These are phyloP conservation scores for Aureobasidium melanogenum DNA, from an alignment of 2,329 filamentous ascomycete species.

Conservation along the genomic window DNA sequence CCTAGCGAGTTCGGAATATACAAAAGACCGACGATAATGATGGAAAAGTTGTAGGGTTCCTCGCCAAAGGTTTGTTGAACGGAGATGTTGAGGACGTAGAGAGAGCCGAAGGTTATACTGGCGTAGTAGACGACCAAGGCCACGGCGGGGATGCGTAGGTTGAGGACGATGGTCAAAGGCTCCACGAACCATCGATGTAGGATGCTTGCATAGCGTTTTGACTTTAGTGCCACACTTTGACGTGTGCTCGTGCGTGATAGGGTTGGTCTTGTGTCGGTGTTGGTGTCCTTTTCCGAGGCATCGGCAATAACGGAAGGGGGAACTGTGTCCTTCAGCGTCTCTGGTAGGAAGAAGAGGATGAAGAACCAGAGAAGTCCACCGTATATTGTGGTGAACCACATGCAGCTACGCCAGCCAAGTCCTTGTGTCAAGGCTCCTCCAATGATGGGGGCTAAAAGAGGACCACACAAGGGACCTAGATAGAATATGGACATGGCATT, in stretches of 20 bases:
- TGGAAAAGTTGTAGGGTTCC: conserved; percentile 59
- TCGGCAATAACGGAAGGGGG: conserved; percentile 23
- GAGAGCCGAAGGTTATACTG: conserved; percentile 62
- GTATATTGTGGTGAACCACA: conserved; percentile 69
- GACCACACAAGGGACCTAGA: conserved; percentile 66
- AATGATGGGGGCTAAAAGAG: conserved; percentile 65
- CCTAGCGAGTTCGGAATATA: conserved; percentile 71
- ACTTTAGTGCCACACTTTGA: conserved; percentile 51
- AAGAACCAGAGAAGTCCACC: conserved; percentile 50
- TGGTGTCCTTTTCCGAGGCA: conserved; percentile 19
- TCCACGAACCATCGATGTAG: conserved; percentile 59
- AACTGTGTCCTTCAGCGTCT: conserved; percentile 44
- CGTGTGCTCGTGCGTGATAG: conserved; percentile 48
- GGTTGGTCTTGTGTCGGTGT: conserved; percentile 12
- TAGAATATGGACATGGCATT: conserved; percentile 79
- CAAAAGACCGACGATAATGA: conserved; percentile 62
- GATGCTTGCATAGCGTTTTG: conserved; percentile 44
- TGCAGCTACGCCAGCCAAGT: conserved; percentile 66
- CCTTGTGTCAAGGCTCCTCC: conserved; percentile 62
- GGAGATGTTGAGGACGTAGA: conserved; percentile 72
- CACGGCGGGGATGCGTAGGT: conserved; percentile 67
- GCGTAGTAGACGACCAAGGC: conserved; percentile 65
- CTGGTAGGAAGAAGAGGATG: conserved; percentile 54
- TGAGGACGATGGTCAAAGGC: conserved; percentile 60
- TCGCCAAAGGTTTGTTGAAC: conserved; percentile 60